phyloP scores from a whole-genome alignment of 495 filamentous ascomycete genomes.

The Penicillium malachiteum region DNA sequence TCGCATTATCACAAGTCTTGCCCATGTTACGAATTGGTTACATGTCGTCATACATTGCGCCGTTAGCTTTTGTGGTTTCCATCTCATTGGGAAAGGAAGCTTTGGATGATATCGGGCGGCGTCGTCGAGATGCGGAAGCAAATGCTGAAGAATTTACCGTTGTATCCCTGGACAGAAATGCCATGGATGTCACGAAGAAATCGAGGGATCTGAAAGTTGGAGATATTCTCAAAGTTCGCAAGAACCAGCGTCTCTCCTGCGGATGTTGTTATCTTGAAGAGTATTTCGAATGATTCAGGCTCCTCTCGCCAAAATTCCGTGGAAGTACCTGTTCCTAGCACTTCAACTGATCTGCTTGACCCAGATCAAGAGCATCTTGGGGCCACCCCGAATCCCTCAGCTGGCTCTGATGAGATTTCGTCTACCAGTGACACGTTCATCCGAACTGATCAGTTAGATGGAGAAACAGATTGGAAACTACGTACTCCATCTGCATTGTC shows the following conservation, averaged over 20 bases:
- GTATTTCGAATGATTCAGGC: constrained; percentile 62
- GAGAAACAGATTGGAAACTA: constrained; percentile 99
- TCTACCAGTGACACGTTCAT: constrained; percentile 88
- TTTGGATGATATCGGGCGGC: constrained; percentile 83
- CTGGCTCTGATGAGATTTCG: constrained; percentile 13
- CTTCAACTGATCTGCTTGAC: constrained; percentile 24
- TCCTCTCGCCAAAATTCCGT: constrained; percentile 21
- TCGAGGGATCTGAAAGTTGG: constrained; percentile 92
- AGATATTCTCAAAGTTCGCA: constrained; percentile 86
- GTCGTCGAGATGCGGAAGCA: constrained; percentile 85
- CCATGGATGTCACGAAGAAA: constrained; percentile 66
- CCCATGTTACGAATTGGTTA: constrained; percentile 89
- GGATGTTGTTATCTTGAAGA: constrained; percentile 91
- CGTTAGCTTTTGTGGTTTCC: constrained; percentile 83
- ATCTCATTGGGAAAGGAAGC: constrained; percentile 97
- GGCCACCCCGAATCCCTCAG: constrained; percentile 7
- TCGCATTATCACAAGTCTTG: constrained; percentile 90
- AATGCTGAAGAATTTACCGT: constrained; percentile 90
- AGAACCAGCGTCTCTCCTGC: constrained; percentile 91
- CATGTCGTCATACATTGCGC: constrained; percentile 90
- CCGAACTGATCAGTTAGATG: constrained; percentile 94
- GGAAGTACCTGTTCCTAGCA: constrained; percentile 13
- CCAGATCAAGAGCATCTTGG: constrained; percentile 19
- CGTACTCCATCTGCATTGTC: constrained; percentile 81
- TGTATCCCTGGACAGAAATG: constrained; percentile 57